phyloP scores from a whole-genome alignment of 306 rosid species.

The Sechiopsis laciniata region DNA sequence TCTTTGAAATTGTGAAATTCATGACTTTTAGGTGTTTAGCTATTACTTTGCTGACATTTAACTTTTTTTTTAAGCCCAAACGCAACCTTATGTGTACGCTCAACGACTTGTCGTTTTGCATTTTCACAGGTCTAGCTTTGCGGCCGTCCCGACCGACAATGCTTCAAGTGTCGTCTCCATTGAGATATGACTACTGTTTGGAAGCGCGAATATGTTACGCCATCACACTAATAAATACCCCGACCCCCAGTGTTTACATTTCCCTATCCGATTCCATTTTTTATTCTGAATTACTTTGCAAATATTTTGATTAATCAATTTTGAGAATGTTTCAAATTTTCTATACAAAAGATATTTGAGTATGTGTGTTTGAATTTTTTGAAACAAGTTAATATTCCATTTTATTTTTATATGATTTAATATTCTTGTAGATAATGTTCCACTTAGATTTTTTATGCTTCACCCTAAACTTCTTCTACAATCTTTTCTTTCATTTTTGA shows the following conservation, averaged over 20 bases:
- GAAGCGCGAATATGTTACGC: background rate
- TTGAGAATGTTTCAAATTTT: background rate
- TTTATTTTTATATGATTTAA: background rate
- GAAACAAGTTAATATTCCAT: background rate
- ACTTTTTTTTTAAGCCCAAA: background rate
- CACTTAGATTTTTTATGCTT: background rate
- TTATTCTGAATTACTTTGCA: background rate
- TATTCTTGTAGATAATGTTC: background rate
- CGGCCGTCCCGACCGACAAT: background rate
- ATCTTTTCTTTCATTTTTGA: background rate
- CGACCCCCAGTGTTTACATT: background rate
- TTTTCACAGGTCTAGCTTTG: background rate
- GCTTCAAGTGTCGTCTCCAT: background rate
- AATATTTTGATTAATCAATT: background rate
- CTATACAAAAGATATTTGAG: background rate
- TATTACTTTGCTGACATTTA: no score
- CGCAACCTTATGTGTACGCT: background rate
- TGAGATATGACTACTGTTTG: background rate
- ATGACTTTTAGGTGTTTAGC: no score
- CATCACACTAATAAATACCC: background rate
- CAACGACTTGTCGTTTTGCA: slow-evolving; percentile 4
- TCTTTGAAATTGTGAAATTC: no score
- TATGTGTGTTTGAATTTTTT: background rate
- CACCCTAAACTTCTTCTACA: background rate
- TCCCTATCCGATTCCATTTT: background rate